phyloP scores from a whole-genome alignment of 805 yeast genomes.

The Monosporozyma yasuniensis region DNA sequence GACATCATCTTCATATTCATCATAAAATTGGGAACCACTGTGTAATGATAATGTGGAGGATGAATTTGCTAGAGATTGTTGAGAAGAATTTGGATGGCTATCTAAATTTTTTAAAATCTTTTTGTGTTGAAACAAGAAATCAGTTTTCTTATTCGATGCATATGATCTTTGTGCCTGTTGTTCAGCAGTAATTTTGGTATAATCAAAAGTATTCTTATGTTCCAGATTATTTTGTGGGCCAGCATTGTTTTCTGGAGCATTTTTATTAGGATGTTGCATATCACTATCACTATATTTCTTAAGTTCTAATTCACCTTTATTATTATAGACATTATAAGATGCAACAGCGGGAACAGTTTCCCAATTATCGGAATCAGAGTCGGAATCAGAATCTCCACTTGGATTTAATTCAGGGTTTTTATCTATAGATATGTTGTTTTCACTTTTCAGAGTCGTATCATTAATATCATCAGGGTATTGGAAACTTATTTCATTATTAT shows the following conservation, averaged over 20 bases:
- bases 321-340: constrained; percentile 68
- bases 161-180: constrained; percentile 72
- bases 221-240: background rate
- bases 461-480: background rate
- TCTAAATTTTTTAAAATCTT: constrained; percentile 17
- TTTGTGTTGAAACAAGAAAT: constrained; percentile 41
- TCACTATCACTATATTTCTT: constrained; percentile 16
- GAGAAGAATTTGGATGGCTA: constrained; percentile 6
- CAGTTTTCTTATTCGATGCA: constrained; percentile 45
- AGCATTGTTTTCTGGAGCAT: constrained; percentile 2
- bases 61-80: constrained; percentile 4
- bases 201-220: constrained; percentile 37
- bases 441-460: background rate
- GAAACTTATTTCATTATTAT: background rate
- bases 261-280: constrained; percentile 14
- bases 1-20: constrained; percentile 35
- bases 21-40: constrained; percentile 20
- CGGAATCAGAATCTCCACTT: constrained; percentile 7
- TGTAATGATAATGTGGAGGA: constrained; percentile 6
- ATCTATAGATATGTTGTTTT: background rate
- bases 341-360: constrained; percentile 79
- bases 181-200: constrained; percentile 81
- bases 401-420: background rate
- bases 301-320: constrained; percentile 58
- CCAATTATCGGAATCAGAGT: constrained; percentile 49